These are phyloP conservation scores for Fusarium pseudocircinatum DNA, from an alignment of 2,329 filamentous ascomycete species.

Conservation along the genomic window DNA sequence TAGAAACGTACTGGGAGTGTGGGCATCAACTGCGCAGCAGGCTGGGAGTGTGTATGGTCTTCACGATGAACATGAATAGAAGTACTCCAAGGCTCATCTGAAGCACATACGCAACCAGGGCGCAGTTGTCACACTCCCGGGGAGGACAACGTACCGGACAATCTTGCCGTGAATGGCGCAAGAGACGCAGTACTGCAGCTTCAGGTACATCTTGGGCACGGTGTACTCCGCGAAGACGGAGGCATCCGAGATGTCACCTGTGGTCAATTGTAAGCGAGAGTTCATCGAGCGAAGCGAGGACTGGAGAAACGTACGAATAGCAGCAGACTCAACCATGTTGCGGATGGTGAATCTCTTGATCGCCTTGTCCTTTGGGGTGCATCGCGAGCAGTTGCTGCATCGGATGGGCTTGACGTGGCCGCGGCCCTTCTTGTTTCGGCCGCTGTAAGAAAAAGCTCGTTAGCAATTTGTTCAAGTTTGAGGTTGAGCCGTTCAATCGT, in stretches of 20 bases:
- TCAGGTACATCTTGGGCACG: conserved; percentile 99
- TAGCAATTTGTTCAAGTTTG: conserved; percentile 23
- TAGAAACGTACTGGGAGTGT: conserved; percentile 39
- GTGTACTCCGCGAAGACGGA: conserved; percentile 99
- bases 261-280: conserved; percentile 18
- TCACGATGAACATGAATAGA: conserved; percentile 5
- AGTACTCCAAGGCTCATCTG: conserved; percentile 70
- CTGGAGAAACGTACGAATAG: conserved; percentile 83
- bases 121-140: conserved; percentile 68
- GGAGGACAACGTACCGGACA: conserved; percentile 88
- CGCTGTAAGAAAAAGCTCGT: conserved; percentile 62
- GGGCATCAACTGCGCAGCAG: conserved; percentile 12
- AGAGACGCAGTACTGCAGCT: conserved; percentile 99
- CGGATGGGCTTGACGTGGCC: conserved; percentile 99
- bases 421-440: conserved; percentile 99
- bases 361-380: conserved; percentile 99
- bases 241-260: conserved; percentile 99
- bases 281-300: not conserved
- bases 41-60: conserved; percentile 44
- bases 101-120: conserved; percentile 58
- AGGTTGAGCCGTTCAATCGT: conserved; percentile 15
- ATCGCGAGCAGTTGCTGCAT: conserved; percentile 78
- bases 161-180: conserved; percentile 99
- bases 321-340: conserved; percentile 99
- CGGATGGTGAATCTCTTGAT: conserved; percentile 99